Percentiles rank a stretch among this genome's conserved stretches.
phyloP scores from a whole-genome alignment of 148 eudicot species.

The Cornus controversa region DNA sequence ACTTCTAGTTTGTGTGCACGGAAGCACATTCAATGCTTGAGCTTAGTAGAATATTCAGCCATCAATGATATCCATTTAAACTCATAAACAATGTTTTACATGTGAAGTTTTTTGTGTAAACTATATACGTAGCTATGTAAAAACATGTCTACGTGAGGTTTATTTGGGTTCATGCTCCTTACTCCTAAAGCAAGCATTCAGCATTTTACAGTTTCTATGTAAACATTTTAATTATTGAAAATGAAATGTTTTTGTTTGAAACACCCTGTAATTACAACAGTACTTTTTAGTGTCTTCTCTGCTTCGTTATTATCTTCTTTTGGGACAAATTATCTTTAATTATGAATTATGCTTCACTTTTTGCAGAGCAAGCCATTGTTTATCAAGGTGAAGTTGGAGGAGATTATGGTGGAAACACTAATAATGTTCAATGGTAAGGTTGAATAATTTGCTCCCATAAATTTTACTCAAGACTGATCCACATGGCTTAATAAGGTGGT shows the following conservation, averaged over 20 bases:
- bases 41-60: not conserved
- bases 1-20: not conserved
- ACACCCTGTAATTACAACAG: not conserved
- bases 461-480: too few relatives aligned
- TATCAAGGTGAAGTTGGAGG: constrained; percentile 59
- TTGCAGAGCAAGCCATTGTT: constrained; percentile 56
- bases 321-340: not conserved
- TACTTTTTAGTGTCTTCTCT: not conserved
- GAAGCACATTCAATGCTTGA: too few relatives aligned
- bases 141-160: not conserved
- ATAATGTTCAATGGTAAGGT: constrained; percentile 53
- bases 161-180: not conserved
- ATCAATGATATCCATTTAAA: not conserved
- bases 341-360: constrained; percentile 12
- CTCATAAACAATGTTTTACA: not conserved
- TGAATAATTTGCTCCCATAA: not conserved
- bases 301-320: not conserved
- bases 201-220: not conserved
- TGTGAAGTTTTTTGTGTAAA: not conserved
- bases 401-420: constrained; percentile 34
- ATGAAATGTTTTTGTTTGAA: too few relatives aligned
- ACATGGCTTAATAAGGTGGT: not conserved
- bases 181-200: not conserved
- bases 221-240: not conserved
- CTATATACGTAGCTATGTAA: too few relatives aligned